phyloP scores from a whole-genome alignment of 768 basidiomycete genomes.

The Panellus pusillus region DNA sequence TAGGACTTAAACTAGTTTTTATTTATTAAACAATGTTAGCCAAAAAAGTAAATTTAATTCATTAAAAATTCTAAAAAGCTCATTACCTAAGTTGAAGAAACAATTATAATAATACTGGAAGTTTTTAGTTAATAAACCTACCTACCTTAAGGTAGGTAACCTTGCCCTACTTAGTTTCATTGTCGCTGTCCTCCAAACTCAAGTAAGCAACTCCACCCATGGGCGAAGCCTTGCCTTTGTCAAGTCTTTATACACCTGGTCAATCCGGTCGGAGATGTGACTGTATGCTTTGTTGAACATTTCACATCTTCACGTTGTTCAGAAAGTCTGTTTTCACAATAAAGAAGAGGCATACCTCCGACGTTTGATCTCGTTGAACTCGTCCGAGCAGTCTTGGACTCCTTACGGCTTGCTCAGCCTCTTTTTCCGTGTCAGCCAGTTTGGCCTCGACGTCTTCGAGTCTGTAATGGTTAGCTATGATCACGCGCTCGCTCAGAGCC shows the following conservation, averaged over 20 bases:
- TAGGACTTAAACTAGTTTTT: too few relatives aligned
- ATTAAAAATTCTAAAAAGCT: too few relatives aligned
- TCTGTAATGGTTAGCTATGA: slow-evolving; percentile 35
- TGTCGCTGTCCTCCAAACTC: slow-evolving; percentile 94
- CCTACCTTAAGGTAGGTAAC: too few relatives aligned
- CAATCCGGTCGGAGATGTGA: slow-evolving; percentile 95
- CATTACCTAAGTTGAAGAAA: too few relatives aligned
- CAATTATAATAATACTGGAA: too few relatives aligned
- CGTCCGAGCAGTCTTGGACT: slow-evolving; percentile 89
- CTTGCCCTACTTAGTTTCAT: too few relatives aligned
- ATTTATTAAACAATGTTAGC: too few relatives aligned
- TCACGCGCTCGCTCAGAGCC: slow-evolving; percentile 20
- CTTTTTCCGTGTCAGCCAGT: slow-evolving; percentile 84
- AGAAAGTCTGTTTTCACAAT: neutral
- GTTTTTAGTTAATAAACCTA: too few relatives aligned
- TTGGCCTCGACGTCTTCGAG: slow-evolving; percentile 84
- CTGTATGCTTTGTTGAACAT: slow-evolving; percentile 95
- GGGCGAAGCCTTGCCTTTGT: slow-evolving; percentile 87
- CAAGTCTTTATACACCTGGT: slow-evolving; percentile 96
- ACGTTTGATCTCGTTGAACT: slow-evolving; percentile 86
- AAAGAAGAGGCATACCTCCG: slow-evolving; percentile 53
- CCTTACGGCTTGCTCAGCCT: slow-evolving; percentile 89
- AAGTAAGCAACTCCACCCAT: slow-evolving; percentile 98
- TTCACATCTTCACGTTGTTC: slow-evolving; percentile 49
- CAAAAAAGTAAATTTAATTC: too few relatives aligned